phyloP scores from a whole-genome alignment of 2,329 filamentous ascomycete species.

The Beauveria asiatica region DNA sequence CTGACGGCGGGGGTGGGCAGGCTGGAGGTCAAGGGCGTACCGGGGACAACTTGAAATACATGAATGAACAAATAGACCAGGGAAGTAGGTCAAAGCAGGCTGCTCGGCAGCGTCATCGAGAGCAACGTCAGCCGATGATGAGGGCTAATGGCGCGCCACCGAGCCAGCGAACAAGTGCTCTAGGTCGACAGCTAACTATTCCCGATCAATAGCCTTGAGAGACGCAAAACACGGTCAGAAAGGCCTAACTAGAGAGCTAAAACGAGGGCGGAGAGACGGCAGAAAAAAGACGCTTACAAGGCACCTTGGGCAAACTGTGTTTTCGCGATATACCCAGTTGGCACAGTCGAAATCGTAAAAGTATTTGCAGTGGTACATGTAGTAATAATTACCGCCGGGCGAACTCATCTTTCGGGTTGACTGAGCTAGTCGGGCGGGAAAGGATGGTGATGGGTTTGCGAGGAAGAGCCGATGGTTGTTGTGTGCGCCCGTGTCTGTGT shows the following conservation, averaged over 20 bases:
- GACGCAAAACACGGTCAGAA: no score
- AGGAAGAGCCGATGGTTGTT: background rate
- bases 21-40: no score
- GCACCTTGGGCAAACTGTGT: conserved; percentile 39
- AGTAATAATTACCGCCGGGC: conserved; percentile 37
- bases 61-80: no score
- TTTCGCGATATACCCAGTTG: conserved; percentile 40
- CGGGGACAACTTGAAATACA: no score
- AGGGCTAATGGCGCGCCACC: no score
- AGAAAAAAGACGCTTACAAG: background rate
- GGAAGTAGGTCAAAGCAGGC: no score
- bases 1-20: background rate
- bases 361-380: conserved; percentile 48
- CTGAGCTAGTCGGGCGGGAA: background rate
- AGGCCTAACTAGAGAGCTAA: no score
- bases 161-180: no score
- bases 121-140: no score
- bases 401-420: conserved; percentile 19
- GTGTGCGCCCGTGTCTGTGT: background rate
- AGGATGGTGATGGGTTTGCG: background rate
- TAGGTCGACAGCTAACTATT: no score
- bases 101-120: no score
- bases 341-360: conserved; percentile 21
- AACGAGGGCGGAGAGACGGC: background rate
- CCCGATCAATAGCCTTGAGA: no score